Evolutionary conservation across 495 filamentous ascomycete species (phyloP).

Genomic region (Talaromyces ruber): DNA sequence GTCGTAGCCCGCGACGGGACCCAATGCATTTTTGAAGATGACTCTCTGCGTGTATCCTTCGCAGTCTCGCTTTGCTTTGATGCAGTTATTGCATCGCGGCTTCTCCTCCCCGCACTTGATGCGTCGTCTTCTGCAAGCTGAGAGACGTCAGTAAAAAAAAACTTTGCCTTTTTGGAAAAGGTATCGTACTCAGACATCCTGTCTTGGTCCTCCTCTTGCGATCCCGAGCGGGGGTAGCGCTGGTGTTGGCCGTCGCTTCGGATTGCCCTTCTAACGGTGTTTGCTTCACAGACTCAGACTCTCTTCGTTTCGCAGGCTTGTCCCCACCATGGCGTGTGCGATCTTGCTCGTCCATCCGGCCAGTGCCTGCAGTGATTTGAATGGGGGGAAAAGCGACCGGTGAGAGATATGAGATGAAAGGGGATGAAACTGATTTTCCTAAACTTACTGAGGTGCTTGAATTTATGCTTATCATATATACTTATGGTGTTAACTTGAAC

Average conservation of each 20-base stretch:
- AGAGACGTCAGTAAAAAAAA: slow-evolving; percentile 6
- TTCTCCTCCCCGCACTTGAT: slow-evolving; percentile 98
- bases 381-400: background rate
- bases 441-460: background rate
- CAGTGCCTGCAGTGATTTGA: background rate
- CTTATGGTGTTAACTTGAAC: background rate
- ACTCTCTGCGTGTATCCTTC: slow-evolving; percentile 93
- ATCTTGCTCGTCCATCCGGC: background rate
- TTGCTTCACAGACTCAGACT: background rate
- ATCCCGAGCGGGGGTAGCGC: slow-evolving; percentile 14
- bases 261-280: background rate
- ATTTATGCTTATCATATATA: background rate
- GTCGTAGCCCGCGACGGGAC: slow-evolving; percentile 31
- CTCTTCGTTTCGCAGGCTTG: background rate
- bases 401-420: background rate
- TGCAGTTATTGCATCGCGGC: slow-evolving; percentile 84
- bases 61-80: slow-evolving; percentile 88
- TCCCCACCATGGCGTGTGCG: background rate
- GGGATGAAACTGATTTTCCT: background rate
- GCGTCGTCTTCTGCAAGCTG: slow-evolving; percentile 86
- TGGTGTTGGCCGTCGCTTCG: slow-evolving; percentile 7
- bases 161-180: background rate
- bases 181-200: slow-evolving; percentile 71
- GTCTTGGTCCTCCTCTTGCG: slow-evolving; percentile 82
- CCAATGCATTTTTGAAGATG: slow-evolving; percentile 82